A percentile compares a stretch with the other conserved stretches of the same genome.
Evolutionary conservation across 2,329 filamentous ascomycete species (phyloP).

Genomic region (Rugonectria rugulosa): DNA sequence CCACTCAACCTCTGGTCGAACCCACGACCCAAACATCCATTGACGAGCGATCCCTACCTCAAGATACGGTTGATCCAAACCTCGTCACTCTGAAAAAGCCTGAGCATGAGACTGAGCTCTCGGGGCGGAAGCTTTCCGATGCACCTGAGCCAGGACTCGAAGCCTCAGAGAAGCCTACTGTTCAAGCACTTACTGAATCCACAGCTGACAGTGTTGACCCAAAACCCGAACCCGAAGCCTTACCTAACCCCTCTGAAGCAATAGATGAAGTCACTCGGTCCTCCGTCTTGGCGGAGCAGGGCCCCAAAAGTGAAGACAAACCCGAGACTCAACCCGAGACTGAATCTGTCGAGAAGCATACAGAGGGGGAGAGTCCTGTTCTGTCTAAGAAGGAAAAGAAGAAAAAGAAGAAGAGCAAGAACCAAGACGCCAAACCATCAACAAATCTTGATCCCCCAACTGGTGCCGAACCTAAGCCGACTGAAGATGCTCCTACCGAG

Average conservation of each 20-base stretch:
- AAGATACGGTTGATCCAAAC: conserved; percentile 25
- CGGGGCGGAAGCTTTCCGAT: conserved; percentile 25
- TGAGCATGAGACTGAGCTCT: conserved; percentile 21
- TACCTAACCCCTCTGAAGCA: neutral
- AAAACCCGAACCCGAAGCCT: neutral
- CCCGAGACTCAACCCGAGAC: neutral
- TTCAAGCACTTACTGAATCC: conserved; percentile 24
- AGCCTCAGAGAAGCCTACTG: conserved; percentile 22
- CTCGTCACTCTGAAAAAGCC: conserved; percentile 16
- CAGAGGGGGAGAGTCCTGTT: conserved; percentile 5
- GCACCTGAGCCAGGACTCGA: conserved; percentile 30
- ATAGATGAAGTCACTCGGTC: conserved; percentile 8
- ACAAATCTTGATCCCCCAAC: conserved; percentile 3
- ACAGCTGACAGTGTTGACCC: conserved; percentile 21
- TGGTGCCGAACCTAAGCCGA: neutral
- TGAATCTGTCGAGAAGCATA: conserved; percentile 8
- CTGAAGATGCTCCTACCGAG: conserved; percentile 14
- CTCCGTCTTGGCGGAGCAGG: neutral
- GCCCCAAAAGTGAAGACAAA: neutral
- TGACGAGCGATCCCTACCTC: conserved; percentile 24
- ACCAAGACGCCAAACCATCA: neutral
- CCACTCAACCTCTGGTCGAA: conserved; percentile 32
- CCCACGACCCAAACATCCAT: conserved; percentile 19
- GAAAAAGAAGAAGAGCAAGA: conserved; percentile 19
- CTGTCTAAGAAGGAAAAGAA: conserved; percentile 37